phyloP scores from a whole-genome alignment of 2,329 filamentous ascomycete genomes.

The Colletotrichum sublineola region DNA sequence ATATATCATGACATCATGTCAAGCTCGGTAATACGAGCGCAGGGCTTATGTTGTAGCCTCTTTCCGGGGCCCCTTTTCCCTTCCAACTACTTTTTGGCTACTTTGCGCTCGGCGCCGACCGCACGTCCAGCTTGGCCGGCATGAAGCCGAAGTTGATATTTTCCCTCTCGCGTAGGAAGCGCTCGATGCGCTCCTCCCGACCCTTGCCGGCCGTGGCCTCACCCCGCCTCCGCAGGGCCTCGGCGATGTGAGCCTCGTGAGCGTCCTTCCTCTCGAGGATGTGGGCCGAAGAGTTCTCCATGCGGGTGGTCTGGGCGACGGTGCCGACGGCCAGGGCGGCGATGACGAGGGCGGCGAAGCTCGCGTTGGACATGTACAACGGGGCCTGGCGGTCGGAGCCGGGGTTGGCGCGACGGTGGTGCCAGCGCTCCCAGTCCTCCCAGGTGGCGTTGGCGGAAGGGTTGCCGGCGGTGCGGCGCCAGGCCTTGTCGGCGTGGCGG shows the following conservation, averaged over 20 bases:
- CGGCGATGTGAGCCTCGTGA: constrained; percentile 75
- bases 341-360: constrained; percentile 81
- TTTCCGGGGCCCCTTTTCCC: background rate
- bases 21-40: constrained; percentile 26
- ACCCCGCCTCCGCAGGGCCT: constrained; percentile 67
- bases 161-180: constrained; percentile 82
- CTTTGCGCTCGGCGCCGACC: constrained; percentile 19
- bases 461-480: constrained; percentile 63
- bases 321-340: constrained; percentile 74
- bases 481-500: constrained; percentile 59
- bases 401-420: constrained; percentile 65
- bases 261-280: constrained; percentile 76
- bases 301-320: constrained; percentile 78
- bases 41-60: background rate
- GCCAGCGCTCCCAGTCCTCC: constrained; percentile 96
- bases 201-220: constrained; percentile 64
- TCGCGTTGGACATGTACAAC: constrained; percentile 81
- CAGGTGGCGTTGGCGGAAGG: constrained; percentile 85
- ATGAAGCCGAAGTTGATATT: constrained; percentile 52
- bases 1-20: constrained; percentile 29
- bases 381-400: constrained; percentile 63
- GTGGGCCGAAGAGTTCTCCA: constrained; percentile 71
- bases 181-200: constrained; percentile 78
- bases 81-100: background rate
- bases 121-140: constrained; percentile 43